Base-by-base conservation (phyloP, 2,329 filamentous ascomycete species). In the Anisogramma anomala region DNA sequence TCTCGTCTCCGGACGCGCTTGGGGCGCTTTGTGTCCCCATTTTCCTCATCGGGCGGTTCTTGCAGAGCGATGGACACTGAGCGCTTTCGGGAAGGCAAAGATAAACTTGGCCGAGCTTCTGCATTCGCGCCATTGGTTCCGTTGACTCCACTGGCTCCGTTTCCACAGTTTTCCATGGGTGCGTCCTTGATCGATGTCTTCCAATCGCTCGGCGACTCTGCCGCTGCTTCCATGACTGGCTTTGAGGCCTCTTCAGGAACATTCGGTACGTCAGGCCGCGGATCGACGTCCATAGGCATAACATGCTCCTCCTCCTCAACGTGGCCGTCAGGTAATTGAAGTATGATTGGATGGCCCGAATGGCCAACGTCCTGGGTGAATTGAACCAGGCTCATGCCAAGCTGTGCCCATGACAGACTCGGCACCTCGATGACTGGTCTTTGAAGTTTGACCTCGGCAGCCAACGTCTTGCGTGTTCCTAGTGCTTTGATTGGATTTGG, bases 1-100 rank as follows among this genome's bases (percentile, higher is more conserved):
- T 80, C 77, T 40, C 78, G 67, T 14, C 75, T 70, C 33, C 78
- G 68, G 22, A 77, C 77, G 36, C 79, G 65, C 53, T 82, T 83
- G 56, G 77, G 81, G 42, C 77, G 65, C 52, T 79, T 81, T 39
- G 73, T 71, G 9, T 72, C 66, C 2, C 62, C 63, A 18, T 64
- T 67, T 25, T 80, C 76, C 38, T 80, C 76, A 6, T 77, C 74
- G 1, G 54, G 63, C 0, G 58, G 64, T 3, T 79, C 76, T 0
- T 64, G 64, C 13, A 81, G 57, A 3, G 77, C 77, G 22, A 62
- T 59, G 9, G 77, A 81, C 46, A 80, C 76, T 2, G 77, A 80
- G 36, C 77, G 66, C 53, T 80, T 80, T 37, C 75, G 66, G 0
- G 67, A 69, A 10, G 63, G 56, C 5, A 63, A 49, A 2, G 67